A percentile compares a stretch with the other conserved stretches of the same genome.
Conservation (phyloP, 2,329 filamentous ascomycete species). For the Paracoccidioides brasiliensis region DNA sequence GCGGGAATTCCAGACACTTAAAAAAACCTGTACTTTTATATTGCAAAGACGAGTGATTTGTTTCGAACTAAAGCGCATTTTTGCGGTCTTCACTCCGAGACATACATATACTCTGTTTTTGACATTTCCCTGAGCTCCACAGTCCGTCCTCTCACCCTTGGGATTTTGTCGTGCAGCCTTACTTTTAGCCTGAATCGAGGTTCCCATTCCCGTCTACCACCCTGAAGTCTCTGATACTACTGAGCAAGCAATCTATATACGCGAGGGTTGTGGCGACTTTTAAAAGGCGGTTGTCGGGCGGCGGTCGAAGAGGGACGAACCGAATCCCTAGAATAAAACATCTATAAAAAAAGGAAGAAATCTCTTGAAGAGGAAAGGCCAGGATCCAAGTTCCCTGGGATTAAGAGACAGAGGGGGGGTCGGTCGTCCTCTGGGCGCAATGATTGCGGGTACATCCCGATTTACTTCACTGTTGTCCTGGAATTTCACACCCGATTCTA, state of each 20-base stretch:
- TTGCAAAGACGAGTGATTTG: no score
- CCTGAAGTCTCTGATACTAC: background rate
- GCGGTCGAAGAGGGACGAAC: background rate
- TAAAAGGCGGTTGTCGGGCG: background rate
- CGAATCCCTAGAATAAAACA: background rate
- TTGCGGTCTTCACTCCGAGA: no score
- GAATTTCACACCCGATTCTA: constrained; percentile 30
- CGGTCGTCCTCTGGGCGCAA: constrained; percentile 1
- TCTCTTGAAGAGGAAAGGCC: background rate
- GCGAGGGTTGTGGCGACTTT: background rate
- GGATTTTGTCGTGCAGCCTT: no score
- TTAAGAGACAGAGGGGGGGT: background rate
- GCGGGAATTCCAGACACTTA: no score
- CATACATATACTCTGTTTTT: no score
- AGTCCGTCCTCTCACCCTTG: no score
- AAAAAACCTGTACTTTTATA: no score
- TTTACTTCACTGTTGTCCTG: constrained; percentile 24
- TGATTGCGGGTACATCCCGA: constrained; percentile 16
- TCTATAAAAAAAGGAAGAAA: background rate
- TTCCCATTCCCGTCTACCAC: background rate
- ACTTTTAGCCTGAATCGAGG: no score
- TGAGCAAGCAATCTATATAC: background rate
- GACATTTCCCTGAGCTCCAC: no score
- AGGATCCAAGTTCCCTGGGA: background rate
- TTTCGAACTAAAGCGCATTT: no score